Evolutionary conservation across 257 asterid species (phyloP).

Genomic region (Fraxinus excelsior): DNA sequence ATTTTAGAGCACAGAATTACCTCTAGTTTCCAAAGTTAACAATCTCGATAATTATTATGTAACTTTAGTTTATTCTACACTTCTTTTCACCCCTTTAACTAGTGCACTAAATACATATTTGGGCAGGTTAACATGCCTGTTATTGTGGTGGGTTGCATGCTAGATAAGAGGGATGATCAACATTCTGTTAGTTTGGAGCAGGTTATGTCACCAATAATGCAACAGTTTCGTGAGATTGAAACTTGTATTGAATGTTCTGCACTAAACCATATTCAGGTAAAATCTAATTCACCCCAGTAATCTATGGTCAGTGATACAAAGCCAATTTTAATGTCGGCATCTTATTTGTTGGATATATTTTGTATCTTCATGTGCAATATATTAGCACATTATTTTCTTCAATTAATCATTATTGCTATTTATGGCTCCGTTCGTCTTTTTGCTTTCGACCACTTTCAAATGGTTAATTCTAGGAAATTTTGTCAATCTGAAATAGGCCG

Average conservation of each 20-base stretch:
- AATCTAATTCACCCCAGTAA: not conserved
- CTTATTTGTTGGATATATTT: not conserved
- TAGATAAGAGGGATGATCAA: conserved; percentile 80
- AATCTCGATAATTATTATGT: not conserved
- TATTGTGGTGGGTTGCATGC: conserved; percentile 96
- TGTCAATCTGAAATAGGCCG: conserved; percentile 1
- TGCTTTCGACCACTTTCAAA: not conserved
- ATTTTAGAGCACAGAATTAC: not conserved
- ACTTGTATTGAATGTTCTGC: conserved; percentile 99
- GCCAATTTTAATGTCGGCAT: not conserved
- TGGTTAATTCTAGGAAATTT: not conserved
- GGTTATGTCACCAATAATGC: conserved; percentile 98
- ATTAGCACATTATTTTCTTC: not conserved
- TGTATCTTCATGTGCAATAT: no score
- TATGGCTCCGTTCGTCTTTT: not conserved
- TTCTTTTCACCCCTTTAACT: not conserved
- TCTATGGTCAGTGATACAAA: not conserved
- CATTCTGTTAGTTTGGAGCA: conserved; percentile 77
- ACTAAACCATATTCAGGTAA: conserved; percentile 68
- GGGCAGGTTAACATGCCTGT: conserved; percentile 93
- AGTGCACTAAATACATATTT: not conserved
- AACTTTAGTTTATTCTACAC: not conserved
- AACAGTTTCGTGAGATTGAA: conserved; percentile 96
- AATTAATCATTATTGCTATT: no score
- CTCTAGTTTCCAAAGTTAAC: conserved; percentile 8